phyloP scores from a whole-genome alignment of 441 rosid genomes.

The Capsella rubella region DNA sequence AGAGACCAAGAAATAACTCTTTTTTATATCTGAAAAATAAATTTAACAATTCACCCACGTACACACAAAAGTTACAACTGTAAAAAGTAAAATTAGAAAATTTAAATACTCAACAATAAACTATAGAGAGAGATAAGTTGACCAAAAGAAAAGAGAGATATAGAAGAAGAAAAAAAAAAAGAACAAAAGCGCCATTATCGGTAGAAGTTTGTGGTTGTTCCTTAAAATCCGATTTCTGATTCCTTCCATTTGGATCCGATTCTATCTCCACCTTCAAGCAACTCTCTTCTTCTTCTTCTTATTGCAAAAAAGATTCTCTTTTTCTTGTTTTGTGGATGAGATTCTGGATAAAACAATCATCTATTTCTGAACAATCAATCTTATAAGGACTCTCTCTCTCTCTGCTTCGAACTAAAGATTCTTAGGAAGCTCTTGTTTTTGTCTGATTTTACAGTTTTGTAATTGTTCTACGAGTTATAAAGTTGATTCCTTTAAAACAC shows the following conservation, averaged over 20 bases:
- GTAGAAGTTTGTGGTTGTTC: slow-evolving; percentile 43
- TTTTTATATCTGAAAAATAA: too few relatives aligned
- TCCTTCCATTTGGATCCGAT: slow-evolving; percentile 37
- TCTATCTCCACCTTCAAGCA: slow-evolving; percentile 32
- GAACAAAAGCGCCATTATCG: slow-evolving; percentile 40
- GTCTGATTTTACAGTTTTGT: slow-evolving; percentile 4
- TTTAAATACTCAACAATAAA: too few relatives aligned
- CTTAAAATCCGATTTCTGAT: slow-evolving; percentile 32
- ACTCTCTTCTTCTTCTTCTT: slow-evolving; percentile 13
- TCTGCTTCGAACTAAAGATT: slow-evolving; percentile 19
- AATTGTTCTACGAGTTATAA: neutral
- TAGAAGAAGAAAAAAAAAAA: too few relatives aligned
- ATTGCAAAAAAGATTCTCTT: slow-evolving; percentile 27
- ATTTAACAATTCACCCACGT: too few relatives aligned
- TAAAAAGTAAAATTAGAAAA: too few relatives aligned
- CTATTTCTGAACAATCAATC: neutral
- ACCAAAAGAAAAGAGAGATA: too few relatives aligned
- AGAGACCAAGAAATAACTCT: too few relatives aligned
- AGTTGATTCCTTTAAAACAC: slow-evolving; percentile 1
- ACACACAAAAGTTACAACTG: too few relatives aligned
- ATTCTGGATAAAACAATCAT: slow-evolving; percentile 33
- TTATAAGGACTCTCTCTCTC: neutral
- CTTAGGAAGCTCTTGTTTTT: slow-evolving; percentile 1
- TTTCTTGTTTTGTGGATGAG: slow-evolving; percentile 31
- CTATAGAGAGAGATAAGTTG: too few relatives aligned